phyloP scores from a whole-genome alignment of 352 stramenopile genomes.

The Halophytophthora batemanensis region DNA sequence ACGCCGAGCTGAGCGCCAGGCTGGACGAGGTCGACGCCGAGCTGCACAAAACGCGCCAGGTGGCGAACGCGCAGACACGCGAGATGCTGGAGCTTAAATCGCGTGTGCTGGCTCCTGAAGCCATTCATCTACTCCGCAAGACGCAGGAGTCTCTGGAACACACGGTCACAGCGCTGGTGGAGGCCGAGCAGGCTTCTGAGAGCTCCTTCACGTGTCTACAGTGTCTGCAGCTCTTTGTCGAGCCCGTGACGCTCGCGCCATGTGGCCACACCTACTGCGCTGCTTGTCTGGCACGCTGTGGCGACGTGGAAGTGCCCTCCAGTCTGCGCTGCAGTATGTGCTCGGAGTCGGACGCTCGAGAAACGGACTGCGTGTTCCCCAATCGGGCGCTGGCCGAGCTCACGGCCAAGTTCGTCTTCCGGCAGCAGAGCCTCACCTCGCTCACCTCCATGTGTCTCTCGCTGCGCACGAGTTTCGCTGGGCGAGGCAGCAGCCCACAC shows the following conservation, averaged over 20 bases:
- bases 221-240: slow-evolving; percentile 62
- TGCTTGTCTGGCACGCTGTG: slow-evolving; percentile 43
- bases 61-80: slow-evolving; percentile 32
- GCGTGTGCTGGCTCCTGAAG: slow-evolving; percentile 47
- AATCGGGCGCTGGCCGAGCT: slow-evolving; percentile 71
- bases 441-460: slow-evolving; percentile 72
- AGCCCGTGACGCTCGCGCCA: slow-evolving; percentile 61
- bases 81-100: slow-evolving; percentile 49
- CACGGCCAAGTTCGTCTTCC: slow-evolving; percentile 70
- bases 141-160: slow-evolving; percentile 68
- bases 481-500: slow-evolving; percentile 9
- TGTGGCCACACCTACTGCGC: slow-evolving; percentile 76
- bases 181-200: slow-evolving; percentile 68
- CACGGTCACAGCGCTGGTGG: slow-evolving; percentile 61
- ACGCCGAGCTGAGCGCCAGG: slow-evolving; percentile 40
- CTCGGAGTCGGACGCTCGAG: slow-evolving; percentile 6
- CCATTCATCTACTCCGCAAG: slow-evolving; percentile 45
- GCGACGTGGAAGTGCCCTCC: slow-evolving; percentile 29
- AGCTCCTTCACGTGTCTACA: slow-evolving; percentile 74
- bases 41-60: slow-evolving; percentile 36
- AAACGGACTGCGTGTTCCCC: slow-evolving; percentile 54
- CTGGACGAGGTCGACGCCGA: slow-evolving; percentile 38
- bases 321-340: slow-evolving; percentile 64
- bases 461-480: slow-evolving; percentile 55
- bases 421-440: slow-evolving; percentile 61